These are phyloP conservation scores for Quambalaria eucalypti DNA, from an alignment of 1,284 basidiomycete genomes.

Conservation along the genomic window DNA sequence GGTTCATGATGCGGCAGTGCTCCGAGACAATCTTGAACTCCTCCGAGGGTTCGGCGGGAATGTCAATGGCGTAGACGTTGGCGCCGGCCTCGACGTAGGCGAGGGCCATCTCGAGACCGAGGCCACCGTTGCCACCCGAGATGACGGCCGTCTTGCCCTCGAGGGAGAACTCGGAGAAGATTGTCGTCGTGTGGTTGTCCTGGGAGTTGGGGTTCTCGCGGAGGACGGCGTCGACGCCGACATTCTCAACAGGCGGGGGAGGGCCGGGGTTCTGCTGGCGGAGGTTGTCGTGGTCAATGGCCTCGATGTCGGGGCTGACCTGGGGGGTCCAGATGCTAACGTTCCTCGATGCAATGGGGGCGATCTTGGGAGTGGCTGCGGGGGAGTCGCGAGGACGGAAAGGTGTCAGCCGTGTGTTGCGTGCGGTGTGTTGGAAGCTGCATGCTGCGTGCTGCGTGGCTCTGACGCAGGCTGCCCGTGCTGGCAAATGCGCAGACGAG, in stretches of 20 bases:
- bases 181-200: slow-evolving; percentile 44
- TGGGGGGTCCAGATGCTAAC: background rate
- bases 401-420: too few relatives aligned
- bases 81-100: slow-evolving; percentile 68
- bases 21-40: slow-evolving; percentile 55
- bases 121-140: slow-evolving; percentile 61
- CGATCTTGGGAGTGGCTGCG: too few relatives aligned
- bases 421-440: too few relatives aligned
- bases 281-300: background rate
- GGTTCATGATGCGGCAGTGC: slow-evolving; percentile 53
- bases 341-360: background rate
- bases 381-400: too few relatives aligned
- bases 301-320: background rate
- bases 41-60: slow-evolving; percentile 58
- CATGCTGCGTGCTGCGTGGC: too few relatives aligned
- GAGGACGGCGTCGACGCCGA: slow-evolving; percentile 39
- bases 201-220: slow-evolving; percentile 26
- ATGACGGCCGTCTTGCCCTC: slow-evolving; percentile 61
- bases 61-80: slow-evolving; percentile 67
- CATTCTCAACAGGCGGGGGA: slow-evolving; percentile 38
- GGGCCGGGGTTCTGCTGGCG: slow-evolving; percentile 33
- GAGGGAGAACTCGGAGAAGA: slow-evolving; percentile 66
- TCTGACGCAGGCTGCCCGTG: too few relatives aligned
- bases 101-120: slow-evolving; percentile 73
- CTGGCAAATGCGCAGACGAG: too few relatives aligned